Percentiles rank a stretch among this genome's conserved stretches.
Conservation (phyloP, 768 basidiomycete species). For the Paxillus involutus region DNA sequence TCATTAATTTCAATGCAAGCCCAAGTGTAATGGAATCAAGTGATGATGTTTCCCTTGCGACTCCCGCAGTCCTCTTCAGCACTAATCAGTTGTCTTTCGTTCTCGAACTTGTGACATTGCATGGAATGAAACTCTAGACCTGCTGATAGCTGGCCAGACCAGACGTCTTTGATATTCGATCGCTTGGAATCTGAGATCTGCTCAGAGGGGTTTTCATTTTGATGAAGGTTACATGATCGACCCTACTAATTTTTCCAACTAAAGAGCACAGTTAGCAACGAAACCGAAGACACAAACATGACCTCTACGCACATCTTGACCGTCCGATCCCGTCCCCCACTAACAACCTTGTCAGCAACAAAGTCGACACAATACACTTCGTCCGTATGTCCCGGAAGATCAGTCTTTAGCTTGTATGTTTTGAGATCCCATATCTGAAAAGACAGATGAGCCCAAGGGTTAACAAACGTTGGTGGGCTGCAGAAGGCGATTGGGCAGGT, state of each 20-base stretch:
- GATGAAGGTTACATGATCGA: background rate
- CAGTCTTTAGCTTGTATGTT: slow-evolving; percentile 91
- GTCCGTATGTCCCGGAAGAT: slow-evolving; percentile 94
- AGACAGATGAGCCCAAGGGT: background rate
- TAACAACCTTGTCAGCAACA: slow-evolving; percentile 98
- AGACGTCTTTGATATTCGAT: no score
- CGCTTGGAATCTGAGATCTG: no score
- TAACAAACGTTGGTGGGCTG: background rate
- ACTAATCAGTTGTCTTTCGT: background rate
- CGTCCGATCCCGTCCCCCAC: slow-evolving; percentile 88
- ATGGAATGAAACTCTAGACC: background rate
- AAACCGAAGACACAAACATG: background rate
- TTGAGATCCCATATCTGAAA: slow-evolving; percentile 89
- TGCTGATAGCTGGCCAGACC: background rate
- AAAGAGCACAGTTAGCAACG: background rate
- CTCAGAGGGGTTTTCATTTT: no score
- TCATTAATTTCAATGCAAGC: background rate
- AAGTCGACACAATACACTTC: slow-evolving; percentile 99
- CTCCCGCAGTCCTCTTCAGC: no score
- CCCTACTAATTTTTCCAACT: slow-evolving; percentile 32
- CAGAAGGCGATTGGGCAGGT: no score
- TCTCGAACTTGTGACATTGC: background rate
- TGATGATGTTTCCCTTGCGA: no score
- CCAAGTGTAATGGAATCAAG: background rate
- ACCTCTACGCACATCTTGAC: slow-evolving; percentile 79